Percentiles rank a stretch among this genome's conserved stretches.
These are phyloP conservation scores for Medicago ruthenica DNA, from an alignment of 306 rosid species.

Conservation along the genomic window DNA sequence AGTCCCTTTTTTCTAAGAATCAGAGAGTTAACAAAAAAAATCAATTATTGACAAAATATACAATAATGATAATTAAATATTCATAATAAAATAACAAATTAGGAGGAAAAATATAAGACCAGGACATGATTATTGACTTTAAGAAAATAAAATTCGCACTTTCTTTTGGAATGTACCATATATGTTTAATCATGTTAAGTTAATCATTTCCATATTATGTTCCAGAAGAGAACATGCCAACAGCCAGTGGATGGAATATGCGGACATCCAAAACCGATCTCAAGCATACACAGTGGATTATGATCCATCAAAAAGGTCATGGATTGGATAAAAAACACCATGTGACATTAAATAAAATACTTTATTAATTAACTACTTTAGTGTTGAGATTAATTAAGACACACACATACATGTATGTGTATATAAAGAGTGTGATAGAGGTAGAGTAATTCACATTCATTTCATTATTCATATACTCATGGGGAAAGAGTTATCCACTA, in stretches of 20 bases:
- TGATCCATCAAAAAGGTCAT: conserved; percentile 9
- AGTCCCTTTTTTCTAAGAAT: too few relatives aligned
- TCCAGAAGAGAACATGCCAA: background rate
- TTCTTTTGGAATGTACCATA: background rate
- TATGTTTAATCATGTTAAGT: background rate
- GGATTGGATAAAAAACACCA: conserved; percentile 3
- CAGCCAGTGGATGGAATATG: conserved; percentile 37
- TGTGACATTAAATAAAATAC: conserved; percentile 19
- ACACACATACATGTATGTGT: background rate
- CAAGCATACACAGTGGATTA: background rate
- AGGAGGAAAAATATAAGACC: background rate
- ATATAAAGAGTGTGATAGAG: conserved; percentile 3
- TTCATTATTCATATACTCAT: background rate
- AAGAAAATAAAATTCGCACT: background rate
- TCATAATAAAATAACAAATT: too few relatives aligned
- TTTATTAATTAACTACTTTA: conserved; percentile 2
- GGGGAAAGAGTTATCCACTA: conserved; percentile 3
- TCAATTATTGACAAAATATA: too few relatives aligned
- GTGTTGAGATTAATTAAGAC: background rate
- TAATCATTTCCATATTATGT: background rate
- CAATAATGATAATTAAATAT: too few relatives aligned
- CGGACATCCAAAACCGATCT: conserved; percentile 39
- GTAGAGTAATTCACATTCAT: conserved; percentile 3
- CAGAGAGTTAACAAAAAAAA: too few relatives aligned
- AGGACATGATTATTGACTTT: background rate